Evolutionary conservation across 1,284 basidiomycete genomes (phyloP).

Genomic region (Cutaneotrichosporon sp.): DNA sequence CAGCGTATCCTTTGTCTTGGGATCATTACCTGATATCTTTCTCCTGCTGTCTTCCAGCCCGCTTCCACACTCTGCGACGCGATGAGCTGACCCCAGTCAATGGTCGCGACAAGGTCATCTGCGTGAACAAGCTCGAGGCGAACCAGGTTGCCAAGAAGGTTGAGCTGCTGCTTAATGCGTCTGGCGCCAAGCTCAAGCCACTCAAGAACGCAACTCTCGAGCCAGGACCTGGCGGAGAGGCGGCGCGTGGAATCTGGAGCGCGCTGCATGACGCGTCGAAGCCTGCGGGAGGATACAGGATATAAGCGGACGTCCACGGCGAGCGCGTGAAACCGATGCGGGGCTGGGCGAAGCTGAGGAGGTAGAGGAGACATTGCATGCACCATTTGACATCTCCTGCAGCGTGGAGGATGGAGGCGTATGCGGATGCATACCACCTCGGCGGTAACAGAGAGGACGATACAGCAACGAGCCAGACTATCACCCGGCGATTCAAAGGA

Average conservation of each 20-base stretch:
- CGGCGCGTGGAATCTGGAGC: constrained; percentile 46
- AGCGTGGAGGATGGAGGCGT: neutral
- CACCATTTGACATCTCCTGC: constrained; percentile 1
- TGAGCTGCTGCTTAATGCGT: constrained; percentile 41
- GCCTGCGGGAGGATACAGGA: constrained; percentile 40
- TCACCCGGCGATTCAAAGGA: too few species aligned
- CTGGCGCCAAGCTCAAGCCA: constrained; percentile 46
- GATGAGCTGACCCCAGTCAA: constrained; percentile 38
- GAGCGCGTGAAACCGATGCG: too few species aligned
- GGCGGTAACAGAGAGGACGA: too few species aligned
- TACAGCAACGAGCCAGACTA: neutral
- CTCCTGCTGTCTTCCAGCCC: neutral
- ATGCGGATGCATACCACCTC: too few species aligned
- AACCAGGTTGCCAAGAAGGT: constrained; percentile 48
- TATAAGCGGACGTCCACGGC: too few species aligned
- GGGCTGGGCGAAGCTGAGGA: neutral
- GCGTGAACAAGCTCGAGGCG: constrained; percentile 47
- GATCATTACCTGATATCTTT: too few species aligned
- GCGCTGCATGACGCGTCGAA: constrained; percentile 38
- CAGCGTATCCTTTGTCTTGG: too few species aligned
- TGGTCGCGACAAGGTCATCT: constrained; percentile 52
- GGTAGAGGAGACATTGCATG: constrained; percentile 4
- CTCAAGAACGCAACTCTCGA: constrained; percentile 46
- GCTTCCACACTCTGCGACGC: neutral
- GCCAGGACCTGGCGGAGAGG: constrained; percentile 42